Evolutionary conservation across 2,329 filamentous ascomycete species (phyloP), one percentile per base, ranked within the genome.

Genomic region (Spiromastix sp.): DNA sequence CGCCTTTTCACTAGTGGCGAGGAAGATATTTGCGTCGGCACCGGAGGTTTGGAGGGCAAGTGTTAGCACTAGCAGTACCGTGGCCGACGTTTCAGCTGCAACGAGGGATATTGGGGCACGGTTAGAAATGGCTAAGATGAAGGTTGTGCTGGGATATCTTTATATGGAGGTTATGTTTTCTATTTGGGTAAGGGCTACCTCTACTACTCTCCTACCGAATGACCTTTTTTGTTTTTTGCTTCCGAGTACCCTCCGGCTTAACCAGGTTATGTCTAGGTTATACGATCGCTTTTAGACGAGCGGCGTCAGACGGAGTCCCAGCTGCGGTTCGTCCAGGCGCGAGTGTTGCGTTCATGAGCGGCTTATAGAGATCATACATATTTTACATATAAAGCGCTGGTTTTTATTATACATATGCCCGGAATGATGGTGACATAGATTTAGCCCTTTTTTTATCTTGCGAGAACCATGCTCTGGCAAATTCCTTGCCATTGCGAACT

Each of bases 121-220:
- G 37, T 67, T 75, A 32, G 79, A 86, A 42, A 72, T 74, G 16
- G 59, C 94, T 48, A 85, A 87, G 64, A 93, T 93, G 55, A 74
- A 85, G 33, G 66, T 93, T 26, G 75, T 93, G 26, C 93, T 95
- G 54, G 78, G 81, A 0, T 91, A 85, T 60, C 77, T 77, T 6
- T 91, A 94, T 50, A 53, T 93, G 52, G 87, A 95, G 66, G 74
- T 85, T 56, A 68, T 85, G 46, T 72, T 73, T 42, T 94, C 86
- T 85, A 86, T 93, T 59, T 94, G 86, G 86, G 77, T 77, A 54
- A 43, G 66, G 56, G 10, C 8, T 28, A 4, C 38, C 26, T 26
- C 12, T 20, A 10, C n/a, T 7, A 11, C 10, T 40, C 5, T 30
- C 12, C 34, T 19, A 19, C 30, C 11, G 8, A 17, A 22, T n/a